phyloP scores from a whole-genome alignment of 495 filamentous ascomycete species.

The Halenospora varia region DNA sequence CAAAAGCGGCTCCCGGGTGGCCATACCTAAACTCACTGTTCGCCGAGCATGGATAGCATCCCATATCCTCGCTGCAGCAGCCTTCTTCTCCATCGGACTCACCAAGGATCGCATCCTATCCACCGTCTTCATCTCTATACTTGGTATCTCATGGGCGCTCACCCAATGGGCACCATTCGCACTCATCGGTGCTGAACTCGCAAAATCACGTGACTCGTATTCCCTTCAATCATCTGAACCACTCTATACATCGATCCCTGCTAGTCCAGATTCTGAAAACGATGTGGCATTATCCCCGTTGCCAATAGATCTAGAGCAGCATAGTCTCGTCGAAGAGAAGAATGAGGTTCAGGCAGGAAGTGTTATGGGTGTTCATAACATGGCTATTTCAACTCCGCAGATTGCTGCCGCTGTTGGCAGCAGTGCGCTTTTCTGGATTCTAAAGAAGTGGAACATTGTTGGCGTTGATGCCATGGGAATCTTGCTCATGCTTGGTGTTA shows the following conservation, averaged over 20 bases:
- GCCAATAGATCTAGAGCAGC: neutral
- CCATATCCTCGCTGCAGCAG: neutral
- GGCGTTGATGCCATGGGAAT: neutral
- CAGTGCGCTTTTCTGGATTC: conserved; percentile 1
- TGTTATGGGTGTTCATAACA: neutral
- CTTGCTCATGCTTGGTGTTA: neutral
- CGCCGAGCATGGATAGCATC: neutral
- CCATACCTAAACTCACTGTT: neutral
- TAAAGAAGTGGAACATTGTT: neutral
- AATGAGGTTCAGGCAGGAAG: neutral
- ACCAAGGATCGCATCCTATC: neutral
- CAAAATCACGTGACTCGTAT: neutral
- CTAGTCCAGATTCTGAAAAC: neutral
- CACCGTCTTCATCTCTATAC: neutral
- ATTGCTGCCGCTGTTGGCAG: conserved; percentile 3
- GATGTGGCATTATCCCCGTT: neutral
- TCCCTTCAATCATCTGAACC: neutral
- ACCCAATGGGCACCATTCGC: conserved; percentile 8
- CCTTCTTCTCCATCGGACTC: conserved; percentile 1
- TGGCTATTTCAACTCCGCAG: neutral
- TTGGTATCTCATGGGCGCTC: conserved; percentile 6
- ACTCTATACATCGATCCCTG: neutral
- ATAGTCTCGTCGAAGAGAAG: neutral
- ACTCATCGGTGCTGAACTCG: conserved; percentile 1
- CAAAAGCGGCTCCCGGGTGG: neutral